Evolutionary conservation across 352 stramenopile genomes (phyloP), one percentile per base, ranked within the genome.

Genomic region (Pythium aquatile): DNA sequence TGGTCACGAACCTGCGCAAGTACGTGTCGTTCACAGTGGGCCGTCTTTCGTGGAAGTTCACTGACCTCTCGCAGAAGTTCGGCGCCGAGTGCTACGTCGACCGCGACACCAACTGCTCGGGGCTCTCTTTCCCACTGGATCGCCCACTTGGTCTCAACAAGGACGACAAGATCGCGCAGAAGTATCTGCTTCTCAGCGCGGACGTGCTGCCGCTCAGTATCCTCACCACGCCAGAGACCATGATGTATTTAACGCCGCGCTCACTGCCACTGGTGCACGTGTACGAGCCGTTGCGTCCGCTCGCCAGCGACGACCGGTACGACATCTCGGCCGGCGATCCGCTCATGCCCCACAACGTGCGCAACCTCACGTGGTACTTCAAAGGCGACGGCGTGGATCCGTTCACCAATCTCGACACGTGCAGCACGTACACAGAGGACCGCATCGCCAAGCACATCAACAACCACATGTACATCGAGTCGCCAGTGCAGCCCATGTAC

Each of bases 381-480:
- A 3, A 8, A 4, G 14, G 26, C n/a, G 2, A 6, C 6, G 17
- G 40, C 40, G 10, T 37, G 6, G 32, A 11, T 10, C 13, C 16
- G 3, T 28, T 5, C 0, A 24, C 14, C 13, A 48, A n/a, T 8
- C 13, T n/a, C 16, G 6, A 48, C 11, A 24, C 17, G 7, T 48
- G 40, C 17, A 26, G 14, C 40, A 26, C 37, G 4, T 14, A 24
- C 40, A 48, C 40, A 2, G 40, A 48, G 26, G 40, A 48, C 1
- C 40, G 40, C 14, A 17, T 48, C 40, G 37, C 37, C 40, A 48
- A 48, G 16, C 16, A 48, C 40, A 24, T 48, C 40, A 26, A 48
- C 40, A 26, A 48, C 40, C 40, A 48, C 40, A 48, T 48, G 40
- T 48, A 48, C 40, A 48, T 48, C 40, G 40, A 48, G 40, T 26